Conservation (phyloP, 371 early-diverging fungal species). For the Haplosporangium sp. region DNA sequence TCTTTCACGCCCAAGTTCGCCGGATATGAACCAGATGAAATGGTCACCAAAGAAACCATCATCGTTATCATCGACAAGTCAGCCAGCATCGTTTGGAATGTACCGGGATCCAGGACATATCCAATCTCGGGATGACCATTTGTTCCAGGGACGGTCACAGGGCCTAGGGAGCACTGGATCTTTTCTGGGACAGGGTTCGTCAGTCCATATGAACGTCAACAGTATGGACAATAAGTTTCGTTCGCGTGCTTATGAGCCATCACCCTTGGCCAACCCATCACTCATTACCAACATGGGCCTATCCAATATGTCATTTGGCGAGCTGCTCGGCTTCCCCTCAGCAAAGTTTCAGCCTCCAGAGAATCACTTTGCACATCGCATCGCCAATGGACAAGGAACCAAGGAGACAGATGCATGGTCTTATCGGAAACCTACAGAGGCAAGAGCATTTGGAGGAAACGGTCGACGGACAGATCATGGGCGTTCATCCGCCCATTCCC, state of each 20-base stretch:
- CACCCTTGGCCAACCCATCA: conserved; percentile 48
- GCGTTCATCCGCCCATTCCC: conserved; percentile 1
- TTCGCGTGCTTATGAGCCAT: conserved; percentile 50
- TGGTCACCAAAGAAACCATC: conserved; percentile 43
- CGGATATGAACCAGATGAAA: conserved; percentile 29
- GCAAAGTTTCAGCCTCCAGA: conserved; percentile 51
- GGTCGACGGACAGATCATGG: not conserved
- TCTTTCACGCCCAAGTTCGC: conserved; percentile 23
- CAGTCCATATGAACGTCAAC: not conserved
- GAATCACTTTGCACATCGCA: conserved; percentile 49
- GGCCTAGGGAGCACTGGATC: conserved; percentile 7
- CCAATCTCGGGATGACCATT: conserved; percentile 5
- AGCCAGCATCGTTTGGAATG: conserved; percentile 37
- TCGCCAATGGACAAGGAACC: not conserved
- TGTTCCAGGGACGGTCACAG: not conserved
- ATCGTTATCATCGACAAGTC: not conserved
- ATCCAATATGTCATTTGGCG: conserved; percentile 39
- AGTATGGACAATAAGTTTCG: conserved; percentile 29
- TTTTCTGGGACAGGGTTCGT: not conserved
- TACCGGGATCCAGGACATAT: conserved; percentile 29
- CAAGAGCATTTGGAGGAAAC: not conserved
- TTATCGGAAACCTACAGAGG: conserved; percentile 4
- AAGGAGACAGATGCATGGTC: conserved; percentile 26
- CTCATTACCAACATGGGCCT: conserved; percentile 31
- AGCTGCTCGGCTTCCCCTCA: conserved; percentile 52